Conservation (phyloP, 1,284 basidiomycete species). For the Irpex sp. region DNA sequence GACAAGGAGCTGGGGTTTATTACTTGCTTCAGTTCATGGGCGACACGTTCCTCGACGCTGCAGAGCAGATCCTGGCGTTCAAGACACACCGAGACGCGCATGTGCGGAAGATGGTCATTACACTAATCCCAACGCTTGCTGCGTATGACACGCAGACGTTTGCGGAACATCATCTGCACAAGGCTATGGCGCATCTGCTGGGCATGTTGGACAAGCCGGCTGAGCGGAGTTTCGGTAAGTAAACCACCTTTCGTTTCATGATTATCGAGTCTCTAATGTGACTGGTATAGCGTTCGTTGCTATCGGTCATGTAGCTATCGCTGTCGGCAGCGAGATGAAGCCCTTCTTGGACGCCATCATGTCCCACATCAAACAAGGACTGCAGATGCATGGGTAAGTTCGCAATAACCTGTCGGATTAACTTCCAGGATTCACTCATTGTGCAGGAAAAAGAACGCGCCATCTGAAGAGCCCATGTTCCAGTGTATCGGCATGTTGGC, state of each 20-base stretch:
- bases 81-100: constrained; percentile 83
- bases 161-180: constrained; percentile 83
- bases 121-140: constrained; percentile 90
- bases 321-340: constrained; percentile 93
- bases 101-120: constrained; percentile 90
- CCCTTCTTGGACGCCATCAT: constrained; percentile 93
- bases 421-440: neutral
- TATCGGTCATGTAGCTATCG: constrained; percentile 91
- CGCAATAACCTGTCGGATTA: neutral
- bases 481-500: constrained; percentile 98
- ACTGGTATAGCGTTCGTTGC: constrained; percentile 77
- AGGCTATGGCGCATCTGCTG: constrained; percentile 87
- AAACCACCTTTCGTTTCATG: neutral
- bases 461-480: constrained; percentile 93
- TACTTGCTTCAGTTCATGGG: constrained; percentile 73
- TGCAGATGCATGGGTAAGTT: constrained; percentile 79
- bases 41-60: constrained; percentile 83
- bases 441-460: constrained; percentile 84
- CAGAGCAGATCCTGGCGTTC: constrained; percentile 88
- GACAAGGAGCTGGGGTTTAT: neutral
- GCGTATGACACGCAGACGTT: constrained; percentile 92
- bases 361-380: constrained; percentile 82
- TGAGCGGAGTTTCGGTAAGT: constrained; percentile 81
- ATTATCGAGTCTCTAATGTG: constrained; percentile 10
- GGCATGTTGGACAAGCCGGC: constrained; percentile 85